phyloP scores from a whole-genome alignment of 257 asterid species.

The Plantago elongata region DNA sequence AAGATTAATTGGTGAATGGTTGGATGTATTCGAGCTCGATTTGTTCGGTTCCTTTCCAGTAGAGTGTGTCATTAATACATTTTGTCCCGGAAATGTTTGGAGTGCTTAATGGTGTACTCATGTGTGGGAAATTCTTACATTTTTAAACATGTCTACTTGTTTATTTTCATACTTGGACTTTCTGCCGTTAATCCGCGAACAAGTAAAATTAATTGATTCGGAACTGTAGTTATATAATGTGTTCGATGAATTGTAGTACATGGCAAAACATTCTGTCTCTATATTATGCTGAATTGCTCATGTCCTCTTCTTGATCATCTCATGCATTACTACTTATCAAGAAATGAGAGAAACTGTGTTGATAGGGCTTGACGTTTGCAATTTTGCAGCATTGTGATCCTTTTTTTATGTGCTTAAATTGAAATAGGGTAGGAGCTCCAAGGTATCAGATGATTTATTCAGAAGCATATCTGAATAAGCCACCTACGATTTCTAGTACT shows the following conservation, averaged over 20 bases:
- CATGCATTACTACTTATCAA: neutral
- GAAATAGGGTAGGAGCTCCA: conserved; percentile 71
- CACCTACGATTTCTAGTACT: conserved; percentile 65
- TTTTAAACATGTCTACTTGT: neutral
- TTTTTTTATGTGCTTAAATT: conserved; percentile 16
- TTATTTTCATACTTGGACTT: neutral
- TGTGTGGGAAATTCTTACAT: too few species aligned
- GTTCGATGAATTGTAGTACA: neutral
- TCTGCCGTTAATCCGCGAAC: too few species aligned
- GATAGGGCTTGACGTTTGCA: neutral
- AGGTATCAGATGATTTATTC: conserved; percentile 89
- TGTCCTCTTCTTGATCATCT: neutral
- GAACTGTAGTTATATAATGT: neutral
- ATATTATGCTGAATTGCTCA: neutral
- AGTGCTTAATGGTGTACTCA: too few species aligned
- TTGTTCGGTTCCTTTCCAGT: too few species aligned
- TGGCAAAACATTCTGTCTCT: neutral
- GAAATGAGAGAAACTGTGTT: neutral
- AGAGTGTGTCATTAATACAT: too few species aligned
- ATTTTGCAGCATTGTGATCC: neutral
- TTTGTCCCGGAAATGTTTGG: too few species aligned
- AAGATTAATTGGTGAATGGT: too few species aligned
- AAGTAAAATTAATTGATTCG: too few species aligned
- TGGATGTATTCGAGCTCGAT: too few species aligned
- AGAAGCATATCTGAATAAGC: conserved; percentile 79